phyloP scores from a whole-genome alignment of 2,329 filamentous ascomycete species.

The Diplodia mutila region DNA sequence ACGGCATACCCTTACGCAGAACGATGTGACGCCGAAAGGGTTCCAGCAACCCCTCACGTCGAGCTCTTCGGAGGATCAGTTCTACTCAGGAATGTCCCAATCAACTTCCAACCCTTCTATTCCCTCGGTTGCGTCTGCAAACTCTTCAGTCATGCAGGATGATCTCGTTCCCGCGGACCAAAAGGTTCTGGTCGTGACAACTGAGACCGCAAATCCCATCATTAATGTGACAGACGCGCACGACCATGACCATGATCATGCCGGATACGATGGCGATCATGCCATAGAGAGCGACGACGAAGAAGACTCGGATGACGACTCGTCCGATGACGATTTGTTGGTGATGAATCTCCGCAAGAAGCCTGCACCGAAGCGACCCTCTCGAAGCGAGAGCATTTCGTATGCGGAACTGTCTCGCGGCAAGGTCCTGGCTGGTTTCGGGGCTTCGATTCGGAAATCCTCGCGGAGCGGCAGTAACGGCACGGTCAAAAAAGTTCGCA shows the following conservation, averaged over 20 bases:
- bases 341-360: constrained; percentile 35
- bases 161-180: constrained; percentile 33
- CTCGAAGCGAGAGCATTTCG: constrained; percentile 41
- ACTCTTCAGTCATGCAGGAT: constrained; percentile 48
- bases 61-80: constrained; percentile 53
- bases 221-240: constrained; percentile 11
- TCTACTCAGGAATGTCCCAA: constrained; percentile 53
- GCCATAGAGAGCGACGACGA: constrained; percentile 49
- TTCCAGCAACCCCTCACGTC: constrained; percentile 36
- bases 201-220: neutral
- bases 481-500: constrained; percentile 53
- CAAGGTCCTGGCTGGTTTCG: constrained; percentile 35
- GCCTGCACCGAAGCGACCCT: constrained; percentile 14
- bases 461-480: constrained; percentile 54
- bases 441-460: constrained; percentile 34
- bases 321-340: constrained; percentile 43
- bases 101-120: constrained; percentile 57
- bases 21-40: constrained; percentile 10
- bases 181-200: neutral
- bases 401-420: constrained; percentile 42
- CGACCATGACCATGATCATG: constrained; percentile 41
- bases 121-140: constrained; percentile 54
- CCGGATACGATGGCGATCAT: constrained; percentile 45
- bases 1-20: neutral
- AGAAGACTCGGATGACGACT: constrained; percentile 43